phyloP scores from a whole-genome alignment of 148 eudicot genomes.

The Cornus suecica region DNA sequence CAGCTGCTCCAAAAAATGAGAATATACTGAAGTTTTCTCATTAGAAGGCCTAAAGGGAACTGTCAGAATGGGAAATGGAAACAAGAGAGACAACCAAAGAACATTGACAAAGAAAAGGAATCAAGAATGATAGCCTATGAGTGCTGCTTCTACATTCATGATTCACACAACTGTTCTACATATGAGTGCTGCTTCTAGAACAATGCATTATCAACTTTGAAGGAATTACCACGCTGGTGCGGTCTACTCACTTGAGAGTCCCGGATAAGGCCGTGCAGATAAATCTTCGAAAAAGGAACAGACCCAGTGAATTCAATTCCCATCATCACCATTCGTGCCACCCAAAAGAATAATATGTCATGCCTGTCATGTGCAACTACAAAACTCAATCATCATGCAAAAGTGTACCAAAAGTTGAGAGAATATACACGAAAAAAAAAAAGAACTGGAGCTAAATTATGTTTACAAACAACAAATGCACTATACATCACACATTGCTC shows the following conservation, averaged over 20 bases:
- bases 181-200: neutral
- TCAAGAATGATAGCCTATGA: neutral
- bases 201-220: neutral
- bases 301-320: conserved; percentile 93
- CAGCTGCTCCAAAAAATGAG: neutral
- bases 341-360: conserved; percentile 98
- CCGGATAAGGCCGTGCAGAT: conserved; percentile 92
- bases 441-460: neutral
- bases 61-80: neutral
- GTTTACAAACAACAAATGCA: neutral
- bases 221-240: conserved; percentile 1
- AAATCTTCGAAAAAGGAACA: conserved; percentile 83
- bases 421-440: neutral
- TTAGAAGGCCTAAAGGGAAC: neutral
- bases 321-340: conserved; percentile 99
- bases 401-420: neutral
- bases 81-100: neutral
- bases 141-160: neutral
- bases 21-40: neutral
- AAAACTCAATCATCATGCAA: conserved; percentile 8
- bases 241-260: conserved; percentile 77
- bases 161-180: neutral
- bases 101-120: neutral
- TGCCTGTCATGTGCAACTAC: conserved; percentile 58
- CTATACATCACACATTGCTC: neutral